Evolutionary conservation across 140 eudicot genomes (phyloP).

Genomic region (Anethum foeniculum): DNA sequence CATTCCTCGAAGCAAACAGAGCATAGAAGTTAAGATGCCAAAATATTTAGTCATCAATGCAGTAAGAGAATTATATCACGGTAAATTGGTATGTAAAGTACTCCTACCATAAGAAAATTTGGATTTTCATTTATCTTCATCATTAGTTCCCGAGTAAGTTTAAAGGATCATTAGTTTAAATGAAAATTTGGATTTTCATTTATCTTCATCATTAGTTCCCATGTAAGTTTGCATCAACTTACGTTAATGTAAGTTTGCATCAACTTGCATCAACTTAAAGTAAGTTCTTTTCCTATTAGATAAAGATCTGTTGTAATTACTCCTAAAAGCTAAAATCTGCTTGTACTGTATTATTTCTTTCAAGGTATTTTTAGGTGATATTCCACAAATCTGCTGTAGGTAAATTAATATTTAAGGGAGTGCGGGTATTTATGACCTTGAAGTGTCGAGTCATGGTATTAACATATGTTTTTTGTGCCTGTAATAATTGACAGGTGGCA

Average conservation of each 20-base stretch:
- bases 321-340: not conserved
- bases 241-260: not conserved
- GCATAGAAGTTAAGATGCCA: not conserved
- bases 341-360: not conserved
- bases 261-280: too few species aligned
- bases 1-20: not conserved
- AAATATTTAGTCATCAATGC: not conserved
- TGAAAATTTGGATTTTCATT: not conserved
- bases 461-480: not conserved
- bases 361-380: not conserved
- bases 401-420: not conserved
- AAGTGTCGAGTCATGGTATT: not conserved
- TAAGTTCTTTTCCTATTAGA: not conserved
- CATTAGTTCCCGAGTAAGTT: not conserved
- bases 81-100: not conserved
- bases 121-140: not conserved
- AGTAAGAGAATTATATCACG: not conserved
- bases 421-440: not conserved
- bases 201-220: not conserved
- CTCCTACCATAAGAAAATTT: too few species aligned
- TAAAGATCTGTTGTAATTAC: not conserved
- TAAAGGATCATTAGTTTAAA: not conserved
- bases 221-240: not conserved
- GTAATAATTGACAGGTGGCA: slow-evolving; percentile 4
- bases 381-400: not conserved